Conservation (phyloP, 371 early-diverging fungal genomes). For the Apophysomyces sp. region DNA sequence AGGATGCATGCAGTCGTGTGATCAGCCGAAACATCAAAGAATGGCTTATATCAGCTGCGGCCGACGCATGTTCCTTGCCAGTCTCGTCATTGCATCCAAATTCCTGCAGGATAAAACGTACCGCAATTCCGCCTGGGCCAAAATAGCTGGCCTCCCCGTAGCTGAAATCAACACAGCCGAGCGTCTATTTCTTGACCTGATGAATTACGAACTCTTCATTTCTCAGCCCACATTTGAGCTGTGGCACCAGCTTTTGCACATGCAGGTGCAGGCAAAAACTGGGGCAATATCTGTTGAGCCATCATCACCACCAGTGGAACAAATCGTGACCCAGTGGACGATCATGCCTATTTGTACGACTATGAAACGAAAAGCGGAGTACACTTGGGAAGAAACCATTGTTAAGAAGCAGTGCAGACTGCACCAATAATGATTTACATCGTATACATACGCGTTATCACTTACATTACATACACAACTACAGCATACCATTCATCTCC, state of each 20-base stretch:
- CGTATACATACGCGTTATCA: neutral
- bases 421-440: neutral
- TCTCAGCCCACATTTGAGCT: conserved; percentile 59
- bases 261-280: conserved; percentile 41
- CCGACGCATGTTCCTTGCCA: conserved; percentile 71
- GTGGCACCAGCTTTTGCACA: conserved; percentile 63
- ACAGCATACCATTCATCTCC: neutral
- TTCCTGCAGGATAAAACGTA: conserved; percentile 75
- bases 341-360: neutral
- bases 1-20: neutral
- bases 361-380: neutral
- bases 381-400: neutral
- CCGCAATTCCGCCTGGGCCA: conserved; percentile 78
- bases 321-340: neutral
- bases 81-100: conserved; percentile 71
- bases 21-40: neutral
- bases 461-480: neutral
- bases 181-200: conserved; percentile 63
- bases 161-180: conserved; percentile 74
- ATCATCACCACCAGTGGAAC: neutral
- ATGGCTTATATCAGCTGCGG: conserved; percentile 62
- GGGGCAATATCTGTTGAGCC: neutral
- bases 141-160: conserved; percentile 70
- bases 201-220: conserved; percentile 71
- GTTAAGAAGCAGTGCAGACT: neutral